Evolutionary conservation across 148 eudicot species (phyloP).

Genomic region (Fagopyrum esculentum): DNA sequence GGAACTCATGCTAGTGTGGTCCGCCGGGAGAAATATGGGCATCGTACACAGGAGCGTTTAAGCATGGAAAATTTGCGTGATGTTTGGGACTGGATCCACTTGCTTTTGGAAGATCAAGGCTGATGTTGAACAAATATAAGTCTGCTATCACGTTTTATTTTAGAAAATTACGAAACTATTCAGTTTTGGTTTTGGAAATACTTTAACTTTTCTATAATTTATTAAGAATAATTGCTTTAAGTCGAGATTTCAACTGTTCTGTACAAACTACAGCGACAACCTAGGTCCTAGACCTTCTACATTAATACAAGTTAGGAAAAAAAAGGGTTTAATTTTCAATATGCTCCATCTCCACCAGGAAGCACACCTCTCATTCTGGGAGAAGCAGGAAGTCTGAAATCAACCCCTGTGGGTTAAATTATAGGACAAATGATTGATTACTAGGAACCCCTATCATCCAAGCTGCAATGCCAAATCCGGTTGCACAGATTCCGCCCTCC

Average conservation of each 20-base stretch:
- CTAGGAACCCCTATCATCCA: slow-evolving; percentile 15
- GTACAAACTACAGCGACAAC: slow-evolving; percentile 12
- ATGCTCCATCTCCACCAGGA: background rate
- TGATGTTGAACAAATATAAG: too few species aligned
- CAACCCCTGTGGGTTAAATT: slow-evolving; percentile 16
- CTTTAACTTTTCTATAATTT: slow-evolving; percentile 1
- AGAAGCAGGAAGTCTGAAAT: slow-evolving; percentile 3
- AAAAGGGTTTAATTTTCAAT: slow-evolving; percentile 4
- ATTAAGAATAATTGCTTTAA: slow-evolving; percentile 12
- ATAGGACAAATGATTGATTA: slow-evolving; percentile 2
- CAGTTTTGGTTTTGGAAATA: background rate
- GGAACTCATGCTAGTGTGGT: too few species aligned
- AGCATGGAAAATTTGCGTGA: too few species aligned
- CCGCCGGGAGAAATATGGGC: too few species aligned
- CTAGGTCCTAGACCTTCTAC: slow-evolving; percentile 12
- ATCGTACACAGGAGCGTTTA: too few species aligned
- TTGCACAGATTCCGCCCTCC: slow-evolving; percentile 23
- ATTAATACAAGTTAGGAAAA: slow-evolving; percentile 8
- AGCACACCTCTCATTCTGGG: background rate
- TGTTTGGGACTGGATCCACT: too few species aligned
- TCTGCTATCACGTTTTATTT: too few species aligned
- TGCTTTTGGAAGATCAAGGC: too few species aligned
- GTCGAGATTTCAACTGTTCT: slow-evolving; percentile 5
- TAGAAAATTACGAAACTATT: too few species aligned
- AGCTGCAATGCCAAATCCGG: slow-evolving; percentile 43